Percentiles rank a stretch among this genome's conserved stretches.
Evolutionary conservation across 169 alveolate species (phyloP).

Genomic region (Theileria equi): DNA sequence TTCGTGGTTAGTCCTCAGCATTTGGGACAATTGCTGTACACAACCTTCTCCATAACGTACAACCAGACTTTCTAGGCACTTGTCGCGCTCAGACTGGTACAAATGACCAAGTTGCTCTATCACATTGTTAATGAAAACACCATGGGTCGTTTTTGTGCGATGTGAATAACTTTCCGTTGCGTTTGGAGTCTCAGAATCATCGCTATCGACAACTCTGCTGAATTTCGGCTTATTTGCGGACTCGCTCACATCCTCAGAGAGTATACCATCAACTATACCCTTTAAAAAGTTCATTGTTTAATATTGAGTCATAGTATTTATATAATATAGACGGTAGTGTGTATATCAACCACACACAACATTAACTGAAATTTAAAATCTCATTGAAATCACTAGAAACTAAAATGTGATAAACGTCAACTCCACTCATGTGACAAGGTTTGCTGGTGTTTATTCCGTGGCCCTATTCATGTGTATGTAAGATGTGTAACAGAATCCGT

Average conservation of each 20-base stretch:
- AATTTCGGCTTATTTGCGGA: background rate
- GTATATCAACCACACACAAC: constrained; percentile 13
- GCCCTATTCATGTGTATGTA: constrained; percentile 1
- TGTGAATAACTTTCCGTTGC: background rate
- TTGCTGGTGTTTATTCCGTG: background rate
- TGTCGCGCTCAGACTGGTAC: constrained; percentile 37
- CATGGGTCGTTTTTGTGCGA: constrained; percentile 7
- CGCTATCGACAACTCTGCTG: background rate
- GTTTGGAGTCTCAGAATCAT: background rate
- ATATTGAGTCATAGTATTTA: background rate
- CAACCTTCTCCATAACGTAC: constrained; percentile 63
- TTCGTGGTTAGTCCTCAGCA: constrained; percentile 54
- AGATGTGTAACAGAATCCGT: too few species aligned
- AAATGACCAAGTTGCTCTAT: constrained; percentile 19
- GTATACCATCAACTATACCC: constrained; percentile 65
- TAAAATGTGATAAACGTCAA: constrained; percentile 11
- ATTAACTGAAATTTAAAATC: background rate
- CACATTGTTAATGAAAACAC: background rate
- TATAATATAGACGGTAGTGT: background rate
- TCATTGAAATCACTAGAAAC: constrained; percentile 1
- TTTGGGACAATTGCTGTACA: constrained; percentile 54
- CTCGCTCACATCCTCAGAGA: constrained; percentile 50
- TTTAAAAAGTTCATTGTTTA: constrained; percentile 50
- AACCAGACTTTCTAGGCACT: constrained; percentile 39
- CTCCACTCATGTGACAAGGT: background rate